A percentile compares a stretch with the other conserved stretches of the same genome.
Conservation (phyloP, 108 stramenopile species). For the Bacterosira constricta region DNA sequence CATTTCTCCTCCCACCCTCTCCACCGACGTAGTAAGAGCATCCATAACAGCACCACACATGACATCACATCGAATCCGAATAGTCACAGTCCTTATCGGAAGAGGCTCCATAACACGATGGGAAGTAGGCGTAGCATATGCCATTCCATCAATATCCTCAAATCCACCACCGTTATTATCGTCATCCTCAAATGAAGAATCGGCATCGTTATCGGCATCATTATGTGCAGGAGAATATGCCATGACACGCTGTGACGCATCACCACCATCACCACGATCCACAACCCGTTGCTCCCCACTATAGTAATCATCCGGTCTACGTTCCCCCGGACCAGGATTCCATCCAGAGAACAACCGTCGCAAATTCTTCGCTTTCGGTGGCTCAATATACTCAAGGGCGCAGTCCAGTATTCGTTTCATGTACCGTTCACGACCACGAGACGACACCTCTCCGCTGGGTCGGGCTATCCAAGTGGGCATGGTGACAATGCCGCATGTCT, state of each 20-base stretch:
- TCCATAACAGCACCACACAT: conserved; percentile 67
- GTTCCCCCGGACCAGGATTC: conserved; percentile 49
- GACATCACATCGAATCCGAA: conserved; percentile 89
- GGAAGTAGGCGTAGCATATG: conserved; percentile 5
- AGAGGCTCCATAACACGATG: conserved; percentile 24
- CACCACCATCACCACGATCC: conserved; percentile 2
- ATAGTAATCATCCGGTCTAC: conserved; percentile 8
- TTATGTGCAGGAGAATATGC: not conserved
- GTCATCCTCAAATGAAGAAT: conserved; percentile 3
- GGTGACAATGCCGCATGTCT: conserved; percentile 38
- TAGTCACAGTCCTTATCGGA: conserved; percentile 74
- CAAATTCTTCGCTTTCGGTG: conserved; percentile 40
- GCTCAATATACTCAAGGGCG: conserved; percentile 42
- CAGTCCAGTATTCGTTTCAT: conserved; percentile 28
- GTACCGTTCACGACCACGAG: conserved; percentile 12
- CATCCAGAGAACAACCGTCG: conserved; percentile 44
- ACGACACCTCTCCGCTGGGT: conserved; percentile 9
- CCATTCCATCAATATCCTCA: conserved; percentile 40
- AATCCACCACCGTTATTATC: conserved; percentile 29
- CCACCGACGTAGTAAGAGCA: conserved; percentile 39
- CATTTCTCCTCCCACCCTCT: conserved; percentile 43
- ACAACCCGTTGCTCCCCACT: not conserved
- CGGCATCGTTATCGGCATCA: not conserved
- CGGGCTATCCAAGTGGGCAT: conserved; percentile 43
- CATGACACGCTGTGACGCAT: conserved; percentile 14